Conservation (phyloP, 192 early-diverging fungal genomes). For the Gonapodya prolifera region DNA sequence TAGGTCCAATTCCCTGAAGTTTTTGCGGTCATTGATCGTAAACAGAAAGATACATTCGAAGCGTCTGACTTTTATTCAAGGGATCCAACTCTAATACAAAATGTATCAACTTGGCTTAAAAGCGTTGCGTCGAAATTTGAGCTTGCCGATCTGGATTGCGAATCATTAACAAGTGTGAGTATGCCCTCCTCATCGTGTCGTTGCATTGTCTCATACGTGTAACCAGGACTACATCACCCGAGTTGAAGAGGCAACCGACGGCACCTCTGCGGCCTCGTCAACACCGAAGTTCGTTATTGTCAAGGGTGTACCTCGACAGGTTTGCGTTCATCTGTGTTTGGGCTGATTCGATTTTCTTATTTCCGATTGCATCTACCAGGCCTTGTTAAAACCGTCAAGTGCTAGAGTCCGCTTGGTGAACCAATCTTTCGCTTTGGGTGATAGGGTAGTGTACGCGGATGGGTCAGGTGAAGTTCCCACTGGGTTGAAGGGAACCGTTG, state of each 20-base stretch:
- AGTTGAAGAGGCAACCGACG: constrained; percentile 43
- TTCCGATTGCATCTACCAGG: constrained; percentile 38
- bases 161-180: constrained; percentile 50
- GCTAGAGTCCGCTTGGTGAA: constrained; percentile 51
- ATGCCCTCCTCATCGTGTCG: background rate
- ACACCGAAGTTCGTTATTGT: constrained; percentile 24
- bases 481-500: constrained; percentile 70
- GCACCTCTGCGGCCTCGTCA: constrained; percentile 9
- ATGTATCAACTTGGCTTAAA: constrained; percentile 58
- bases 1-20: constrained; percentile 43
- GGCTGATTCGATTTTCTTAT: constrained; percentile 10
- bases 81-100: constrained; percentile 11
- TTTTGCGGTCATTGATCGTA: constrained; percentile 22
- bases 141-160: constrained; percentile 42
- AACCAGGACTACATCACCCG: constrained; percentile 36
- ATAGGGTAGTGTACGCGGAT: constrained; percentile 66
- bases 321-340: background rate
- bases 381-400: constrained; percentile 69
- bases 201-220: constrained; percentile 4
- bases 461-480: constrained; percentile 65
- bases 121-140: constrained; percentile 49
- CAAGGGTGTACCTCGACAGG: constrained; percentile 14
- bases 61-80: constrained; percentile 1
- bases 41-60: background rate
- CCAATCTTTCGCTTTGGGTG: constrained; percentile 75